Evolutionary conservation across 179 eudicot species (phyloP).

Genomic region (Silene coronaria): DNA sequence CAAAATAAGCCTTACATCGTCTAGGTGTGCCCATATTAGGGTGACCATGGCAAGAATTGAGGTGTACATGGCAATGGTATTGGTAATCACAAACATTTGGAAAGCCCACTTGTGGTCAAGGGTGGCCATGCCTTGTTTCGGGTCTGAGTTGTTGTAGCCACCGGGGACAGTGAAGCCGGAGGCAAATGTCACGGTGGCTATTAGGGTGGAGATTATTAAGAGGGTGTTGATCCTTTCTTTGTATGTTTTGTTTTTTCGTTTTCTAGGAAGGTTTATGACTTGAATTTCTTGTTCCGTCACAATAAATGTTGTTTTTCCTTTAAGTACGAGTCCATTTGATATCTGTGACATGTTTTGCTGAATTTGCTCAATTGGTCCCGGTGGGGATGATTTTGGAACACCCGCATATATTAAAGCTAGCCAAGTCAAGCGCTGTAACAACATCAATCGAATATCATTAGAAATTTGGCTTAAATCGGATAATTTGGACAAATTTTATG

Average conservation of each 20-base stretch:
- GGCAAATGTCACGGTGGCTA: slow-evolving; percentile 34
- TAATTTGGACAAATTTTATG: too few relatives aligned
- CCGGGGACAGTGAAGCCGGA: slow-evolving; percentile 41
- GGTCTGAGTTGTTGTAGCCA: slow-evolving; percentile 25
- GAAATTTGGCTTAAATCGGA: not conserved
- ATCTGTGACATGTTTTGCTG: not conserved
- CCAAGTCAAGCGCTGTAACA: slow-evolving; percentile 36
- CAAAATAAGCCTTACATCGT: slow-evolving; percentile 25
- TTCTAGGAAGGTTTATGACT: not conserved
- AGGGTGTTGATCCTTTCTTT: slow-evolving; percentile 35
- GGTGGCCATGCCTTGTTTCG: slow-evolving; percentile 26
- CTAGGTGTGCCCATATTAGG: slow-evolving; percentile 40
- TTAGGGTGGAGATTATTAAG: slow-evolving; percentile 29
- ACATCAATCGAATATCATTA: not conserved
- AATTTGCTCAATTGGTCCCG: not conserved
- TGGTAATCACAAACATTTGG: slow-evolving; percentile 23
- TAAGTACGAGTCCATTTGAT: not conserved
- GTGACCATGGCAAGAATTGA: slow-evolving; percentile 21
- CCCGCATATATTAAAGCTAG: slow-evolving; percentile 29
- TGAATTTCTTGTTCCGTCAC: not conserved
- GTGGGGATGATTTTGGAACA: slow-evolving; percentile 24
- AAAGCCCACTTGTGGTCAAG: slow-evolving; percentile 21
- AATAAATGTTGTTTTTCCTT: not conserved
- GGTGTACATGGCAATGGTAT: slow-evolving; percentile 30
- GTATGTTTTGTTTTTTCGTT: slow-evolving; percentile 18